Percentiles rank a stretch among this genome's conserved stretches.
Conservation (phyloP, 306 rosid genomes). For the Inga oerstediana region DNA sequence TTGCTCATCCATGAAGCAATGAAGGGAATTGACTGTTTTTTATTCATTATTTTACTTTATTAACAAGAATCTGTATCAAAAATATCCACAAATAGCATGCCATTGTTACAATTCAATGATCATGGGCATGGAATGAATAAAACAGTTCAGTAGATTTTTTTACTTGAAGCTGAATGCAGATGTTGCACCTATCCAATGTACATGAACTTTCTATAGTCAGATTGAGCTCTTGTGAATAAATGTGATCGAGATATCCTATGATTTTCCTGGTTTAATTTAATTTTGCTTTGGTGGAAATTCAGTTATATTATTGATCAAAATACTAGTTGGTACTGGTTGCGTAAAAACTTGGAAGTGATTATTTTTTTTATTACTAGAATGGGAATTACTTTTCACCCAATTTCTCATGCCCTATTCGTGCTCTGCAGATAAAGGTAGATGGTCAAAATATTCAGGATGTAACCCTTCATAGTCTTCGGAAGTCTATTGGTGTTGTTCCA, state of each 20-base stretch:
- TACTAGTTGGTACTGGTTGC: neutral
- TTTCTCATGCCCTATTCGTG: slow-evolving; percentile 16
- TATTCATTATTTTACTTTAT: slow-evolving; percentile 19
- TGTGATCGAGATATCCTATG: neutral
- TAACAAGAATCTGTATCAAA: neutral
- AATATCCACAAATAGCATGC: slow-evolving; percentile 18
- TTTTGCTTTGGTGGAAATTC: slow-evolving; percentile 7
- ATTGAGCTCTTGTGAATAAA: neutral
- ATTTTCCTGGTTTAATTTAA: slow-evolving; percentile 13
- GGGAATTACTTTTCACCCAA: neutral
- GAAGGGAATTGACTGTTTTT: neutral
- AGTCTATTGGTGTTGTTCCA: slow-evolving; percentile 90
- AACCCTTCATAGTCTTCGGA: slow-evolving; percentile 83
- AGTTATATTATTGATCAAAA: slow-evolving; percentile 3
- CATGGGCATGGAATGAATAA: neutral
- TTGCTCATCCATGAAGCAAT: slow-evolving; percentile 6
- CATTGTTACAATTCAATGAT: neutral
- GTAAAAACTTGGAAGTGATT: slow-evolving; percentile 12
- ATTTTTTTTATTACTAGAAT: slow-evolving; percentile 12
- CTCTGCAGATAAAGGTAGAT: slow-evolving; percentile 78
- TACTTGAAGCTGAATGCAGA: neutral
- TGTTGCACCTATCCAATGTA: slow-evolving; percentile 7
- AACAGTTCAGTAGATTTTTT: neutral
- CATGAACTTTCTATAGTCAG: neutral
- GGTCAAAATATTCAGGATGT: slow-evolving; percentile 82